Percentiles rank a stretch among this genome's conserved stretches.
phyloP scores from a whole-genome alignment of 2,329 filamentous ascomycete genomes.

The Didymella pomorum region DNA sequence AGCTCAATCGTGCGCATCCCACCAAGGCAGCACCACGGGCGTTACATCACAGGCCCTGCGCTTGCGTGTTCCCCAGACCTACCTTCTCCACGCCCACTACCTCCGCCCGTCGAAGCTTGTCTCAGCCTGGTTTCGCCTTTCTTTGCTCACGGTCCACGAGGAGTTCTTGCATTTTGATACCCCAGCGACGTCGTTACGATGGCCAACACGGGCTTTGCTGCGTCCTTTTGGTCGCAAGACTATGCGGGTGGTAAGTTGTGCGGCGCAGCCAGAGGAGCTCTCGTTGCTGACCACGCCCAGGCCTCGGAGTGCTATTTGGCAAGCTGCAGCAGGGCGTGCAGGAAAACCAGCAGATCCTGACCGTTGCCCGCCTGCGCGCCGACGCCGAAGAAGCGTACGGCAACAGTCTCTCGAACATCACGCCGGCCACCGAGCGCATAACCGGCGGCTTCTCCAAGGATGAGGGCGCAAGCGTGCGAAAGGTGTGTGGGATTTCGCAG shows the following conservation, averaged over 20 bases:
- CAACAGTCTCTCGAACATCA: slow-evolving; percentile 80
- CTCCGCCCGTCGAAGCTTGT: slow-evolving; percentile 21
- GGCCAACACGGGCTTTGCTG: slow-evolving; percentile 71
- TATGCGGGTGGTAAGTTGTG: slow-evolving; percentile 85
- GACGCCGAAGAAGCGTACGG: slow-evolving; percentile 94
- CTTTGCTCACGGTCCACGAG: slow-evolving; percentile 22
- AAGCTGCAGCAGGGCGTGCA: slow-evolving; percentile 96
- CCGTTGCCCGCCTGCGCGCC: slow-evolving; percentile 89
- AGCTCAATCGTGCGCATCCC: slow-evolving; percentile 21
- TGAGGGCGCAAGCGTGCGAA: slow-evolving; percentile 93
- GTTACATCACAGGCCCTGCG: slow-evolving; percentile 20
- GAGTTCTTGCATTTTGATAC: slow-evolving; percentile 32
- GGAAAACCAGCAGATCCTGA: slow-evolving; percentile 94
- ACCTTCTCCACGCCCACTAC: slow-evolving; percentile 36
- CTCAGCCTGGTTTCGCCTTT: slow-evolving; percentile 21
- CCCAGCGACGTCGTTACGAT: slow-evolving; percentile 33
- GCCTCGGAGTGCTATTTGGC: slow-evolving; percentile 90
- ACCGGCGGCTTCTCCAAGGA: slow-evolving; percentile 85
- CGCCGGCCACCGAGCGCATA: slow-evolving; percentile 81
- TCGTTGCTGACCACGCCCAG: slow-evolving; percentile 48
- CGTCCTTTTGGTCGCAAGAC: slow-evolving; percentile 97
- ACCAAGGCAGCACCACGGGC: slow-evolving; percentile 23
- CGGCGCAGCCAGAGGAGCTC: slow-evolving; percentile 38
- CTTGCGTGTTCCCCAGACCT: slow-evolving; percentile 24
- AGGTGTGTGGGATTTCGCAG: slow-evolving; percentile 65